A percentile compares a stretch with the other conserved stretches of the same genome.
Evolutionary conservation across 2,329 filamentous ascomycete species (phyloP).

Genomic region (Colletotrichum plurivorum): DNA sequence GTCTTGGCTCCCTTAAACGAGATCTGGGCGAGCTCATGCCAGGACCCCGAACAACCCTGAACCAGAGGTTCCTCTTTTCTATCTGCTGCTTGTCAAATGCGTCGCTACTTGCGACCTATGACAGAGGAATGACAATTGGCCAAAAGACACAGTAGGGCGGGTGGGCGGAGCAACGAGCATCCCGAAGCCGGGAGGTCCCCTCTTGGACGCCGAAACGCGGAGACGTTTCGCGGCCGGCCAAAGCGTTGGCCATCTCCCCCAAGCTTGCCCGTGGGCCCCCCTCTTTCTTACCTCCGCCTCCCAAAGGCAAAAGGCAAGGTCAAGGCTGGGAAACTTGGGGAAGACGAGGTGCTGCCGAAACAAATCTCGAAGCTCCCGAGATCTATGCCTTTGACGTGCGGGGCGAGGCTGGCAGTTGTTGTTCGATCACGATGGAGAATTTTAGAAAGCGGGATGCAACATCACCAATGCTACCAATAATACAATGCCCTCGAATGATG

Average conservation of each 20-base stretch:
- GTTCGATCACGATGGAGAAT: not conserved
- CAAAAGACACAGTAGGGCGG: not conserved
- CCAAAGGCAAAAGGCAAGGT: not conserved
- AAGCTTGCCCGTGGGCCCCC: not conserved
- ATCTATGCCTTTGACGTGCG: constrained; percentile 21
- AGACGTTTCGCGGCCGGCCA: constrained; percentile 36
- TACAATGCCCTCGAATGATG: not conserved
- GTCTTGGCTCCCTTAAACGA: constrained; percentile 8
- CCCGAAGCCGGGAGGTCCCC: constrained; percentile 25
- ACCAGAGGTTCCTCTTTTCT: not conserved
- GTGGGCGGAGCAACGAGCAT: not conserved
- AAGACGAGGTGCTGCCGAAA: constrained; percentile 22
- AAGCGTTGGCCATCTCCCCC: constrained; percentile 21
- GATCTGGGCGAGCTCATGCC: constrained; percentile 21
- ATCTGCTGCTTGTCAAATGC: not conserved
- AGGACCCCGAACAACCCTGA: constrained; percentile 4
- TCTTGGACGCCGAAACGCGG: constrained; percentile 31
- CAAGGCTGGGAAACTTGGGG: constrained; percentile 6
- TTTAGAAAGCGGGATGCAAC: constrained; percentile 6
- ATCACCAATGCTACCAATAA: no score
- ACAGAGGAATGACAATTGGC: not conserved
- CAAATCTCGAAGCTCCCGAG: constrained; percentile 11
- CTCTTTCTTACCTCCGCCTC: not conserved
- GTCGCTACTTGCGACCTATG: constrained; percentile 15
- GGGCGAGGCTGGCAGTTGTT: not conserved